These are phyloP conservation scores for Annulohypoxylon bovei DNA, from an alignment of 495 filamentous ascomycete species.

Conservation along the genomic window DNA sequence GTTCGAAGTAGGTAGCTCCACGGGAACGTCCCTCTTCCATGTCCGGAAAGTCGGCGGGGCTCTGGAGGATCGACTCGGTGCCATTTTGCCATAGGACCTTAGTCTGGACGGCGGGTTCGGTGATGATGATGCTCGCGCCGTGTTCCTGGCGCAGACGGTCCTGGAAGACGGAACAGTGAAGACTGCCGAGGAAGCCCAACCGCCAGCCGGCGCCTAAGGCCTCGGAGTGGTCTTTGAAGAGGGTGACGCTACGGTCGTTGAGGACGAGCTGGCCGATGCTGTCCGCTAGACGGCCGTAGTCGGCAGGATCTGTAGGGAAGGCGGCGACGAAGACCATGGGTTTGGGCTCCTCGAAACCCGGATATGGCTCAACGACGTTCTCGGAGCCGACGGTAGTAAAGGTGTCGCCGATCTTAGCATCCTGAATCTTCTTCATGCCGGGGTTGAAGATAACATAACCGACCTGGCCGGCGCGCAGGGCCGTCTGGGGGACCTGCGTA, in stretches of 20 bases:
- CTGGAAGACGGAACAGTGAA: conserved; percentile 98
- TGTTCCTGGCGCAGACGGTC: conserved; percentile 96
- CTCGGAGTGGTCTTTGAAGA: conserved; percentile 93
- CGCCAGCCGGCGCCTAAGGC: conserved; percentile 94
- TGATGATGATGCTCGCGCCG: conserved; percentile 95
- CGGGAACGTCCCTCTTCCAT: conserved; percentile 65
- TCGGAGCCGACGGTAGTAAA: conserved; percentile 87
- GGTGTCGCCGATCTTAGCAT: conserved; percentile 95
- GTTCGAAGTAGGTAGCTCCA: conserved; percentile 75
- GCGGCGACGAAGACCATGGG: conserved; percentile 99
- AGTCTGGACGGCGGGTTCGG: conserved; percentile 92
- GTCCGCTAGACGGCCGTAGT: conserved; percentile 89
- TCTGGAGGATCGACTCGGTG: conserved; percentile 77
- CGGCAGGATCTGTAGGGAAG: conserved; percentile 88
- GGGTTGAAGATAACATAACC: conserved; percentile 98
- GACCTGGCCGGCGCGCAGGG: conserved; percentile 89
- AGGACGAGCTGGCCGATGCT: conserved; percentile 93
- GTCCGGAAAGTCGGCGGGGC: conserved; percentile 88
- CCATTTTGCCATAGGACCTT: conserved; percentile 82
- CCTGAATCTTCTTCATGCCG: conserved; percentile 94
- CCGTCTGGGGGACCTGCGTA: conserved; percentile 79
- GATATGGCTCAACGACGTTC: conserved; percentile 78
- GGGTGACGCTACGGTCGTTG: conserved; percentile 93
- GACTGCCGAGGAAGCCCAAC: conserved; percentile 91
- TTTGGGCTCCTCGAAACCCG: conserved; percentile 97